Evolutionary conservation across 805 yeast genomes (phyloP).

Genomic region (Myxozyma mucilagina): DNA sequence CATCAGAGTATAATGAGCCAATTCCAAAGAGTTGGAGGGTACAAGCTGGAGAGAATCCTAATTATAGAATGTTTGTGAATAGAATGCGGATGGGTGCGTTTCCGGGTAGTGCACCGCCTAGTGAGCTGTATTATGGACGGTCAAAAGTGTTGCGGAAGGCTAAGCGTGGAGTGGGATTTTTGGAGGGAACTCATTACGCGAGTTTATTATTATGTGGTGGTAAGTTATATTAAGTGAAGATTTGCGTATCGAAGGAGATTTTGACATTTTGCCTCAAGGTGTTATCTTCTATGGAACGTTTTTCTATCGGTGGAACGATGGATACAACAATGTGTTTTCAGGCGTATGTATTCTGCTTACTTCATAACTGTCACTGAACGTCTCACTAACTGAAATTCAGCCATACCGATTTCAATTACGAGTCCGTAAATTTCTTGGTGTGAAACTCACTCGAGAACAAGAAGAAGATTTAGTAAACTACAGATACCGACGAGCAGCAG

Average conservation of each 20-base stretch:
- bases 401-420: constrained; percentile 64
- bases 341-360: constrained; percentile 36
- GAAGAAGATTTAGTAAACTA: constrained; percentile 59
- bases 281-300: constrained; percentile 63
- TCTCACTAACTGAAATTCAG: neutral
- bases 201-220: constrained; percentile 22
- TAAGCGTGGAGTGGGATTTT: constrained; percentile 62
- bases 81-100: constrained; percentile 74
- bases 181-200: constrained; percentile 25
- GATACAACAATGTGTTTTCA: constrained; percentile 71
- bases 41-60: constrained; percentile 26
- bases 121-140: constrained; percentile 76
- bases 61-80: constrained; percentile 45
- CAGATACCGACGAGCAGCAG: constrained; percentile 42
- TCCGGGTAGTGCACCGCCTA: constrained; percentile 68
- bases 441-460: constrained; percentile 58
- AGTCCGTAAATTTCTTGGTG: constrained; percentile 54
- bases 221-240: neutral
- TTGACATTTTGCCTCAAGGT: constrained; percentile 43
- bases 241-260: constrained; percentile 46
- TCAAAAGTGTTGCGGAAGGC: constrained; percentile 63
- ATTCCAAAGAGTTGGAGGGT: constrained; percentile 26
- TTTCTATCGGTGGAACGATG: constrained; percentile 83
- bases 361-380: neutral
- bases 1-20: constrained; percentile 58